phyloP scores from a whole-genome alignment of 1,284 basidiomycete genomes.

The Violaceomyces palustris region DNA sequence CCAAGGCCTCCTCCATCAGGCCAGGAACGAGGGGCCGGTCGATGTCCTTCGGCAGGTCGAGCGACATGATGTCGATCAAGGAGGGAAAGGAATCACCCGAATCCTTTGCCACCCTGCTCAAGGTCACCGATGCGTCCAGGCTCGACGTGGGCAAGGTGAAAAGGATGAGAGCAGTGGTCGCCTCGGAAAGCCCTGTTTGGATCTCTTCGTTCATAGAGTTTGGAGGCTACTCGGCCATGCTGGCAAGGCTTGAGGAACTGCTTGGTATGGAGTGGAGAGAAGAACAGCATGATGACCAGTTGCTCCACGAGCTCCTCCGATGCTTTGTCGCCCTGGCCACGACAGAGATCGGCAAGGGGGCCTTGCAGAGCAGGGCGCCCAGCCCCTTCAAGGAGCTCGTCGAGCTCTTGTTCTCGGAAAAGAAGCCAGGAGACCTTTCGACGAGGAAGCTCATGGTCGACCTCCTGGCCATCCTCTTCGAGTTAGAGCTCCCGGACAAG shows the following conservation, averaged over 20 bases:
- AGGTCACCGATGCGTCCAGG: constrained; percentile 20
- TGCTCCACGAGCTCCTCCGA: constrained; percentile 83
- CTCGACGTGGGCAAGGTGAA: constrained; percentile 30
- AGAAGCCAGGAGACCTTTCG: constrained; percentile 87
- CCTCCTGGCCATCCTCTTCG: constrained; percentile 58
- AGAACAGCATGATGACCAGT: constrained; percentile 93
- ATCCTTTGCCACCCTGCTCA: constrained; percentile 35
- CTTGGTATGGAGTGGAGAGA: constrained; percentile 95
- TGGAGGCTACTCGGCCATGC: constrained; percentile 78
- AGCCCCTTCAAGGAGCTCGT: constrained; percentile 79
- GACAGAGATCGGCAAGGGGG: constrained; percentile 66
- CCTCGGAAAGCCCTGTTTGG: constrained; percentile 62
- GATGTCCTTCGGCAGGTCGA: constrained; percentile 14
- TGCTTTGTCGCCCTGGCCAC: constrained; percentile 90
- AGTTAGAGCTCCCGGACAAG: constrained; percentile 41
- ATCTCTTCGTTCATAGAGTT: constrained; percentile 72
- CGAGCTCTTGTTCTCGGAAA: constrained; percentile 84
- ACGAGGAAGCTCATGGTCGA: constrained; percentile 87
- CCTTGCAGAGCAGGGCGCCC: constrained; percentile 75
- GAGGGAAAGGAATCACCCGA: constrained; percentile 30
- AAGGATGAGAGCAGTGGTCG: constrained; percentile 42
- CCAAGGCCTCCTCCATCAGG: constrained; percentile 8
- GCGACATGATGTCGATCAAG: constrained; percentile 2
- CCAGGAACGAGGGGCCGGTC: constrained; percentile 7
- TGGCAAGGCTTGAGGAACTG: constrained; percentile 83